These are phyloP conservation scores for Solanum hybrid DNA, from an alignment of 305 asterid species.

Conservation along the genomic window DNA sequence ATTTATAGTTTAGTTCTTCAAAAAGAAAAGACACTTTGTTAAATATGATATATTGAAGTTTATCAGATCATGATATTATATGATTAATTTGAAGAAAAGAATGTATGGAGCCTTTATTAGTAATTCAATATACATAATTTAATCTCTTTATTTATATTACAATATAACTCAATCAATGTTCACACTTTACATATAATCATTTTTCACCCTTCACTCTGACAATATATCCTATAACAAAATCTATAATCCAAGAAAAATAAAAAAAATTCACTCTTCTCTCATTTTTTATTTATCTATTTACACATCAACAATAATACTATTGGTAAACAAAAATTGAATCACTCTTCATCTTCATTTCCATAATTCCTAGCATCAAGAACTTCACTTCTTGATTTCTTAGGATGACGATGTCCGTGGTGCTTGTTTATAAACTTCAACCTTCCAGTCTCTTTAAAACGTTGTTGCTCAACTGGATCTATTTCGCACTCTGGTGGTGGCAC, in stretches of 20 bases:
- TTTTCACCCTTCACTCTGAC: background rate
- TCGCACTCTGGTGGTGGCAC: slow-evolving; percentile 72
- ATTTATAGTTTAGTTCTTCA: background rate
- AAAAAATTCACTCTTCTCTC: background rate
- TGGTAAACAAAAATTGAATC: slow-evolving; percentile 3
- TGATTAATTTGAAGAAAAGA: background rate
- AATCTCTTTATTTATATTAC: background rate
- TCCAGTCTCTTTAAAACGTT: slow-evolving; percentile 52
- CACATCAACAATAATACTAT: background rate
- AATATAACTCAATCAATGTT: background rate
- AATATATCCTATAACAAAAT: background rate
- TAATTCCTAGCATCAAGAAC: slow-evolving; percentile 23
- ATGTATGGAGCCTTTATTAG: background rate
- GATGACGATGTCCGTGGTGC: slow-evolving; percentile 28
- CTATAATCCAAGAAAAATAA: background rate
- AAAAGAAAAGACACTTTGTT: background rate
- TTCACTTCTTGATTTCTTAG: slow-evolving; percentile 30
- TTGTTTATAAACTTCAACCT: slow-evolving; percentile 35
- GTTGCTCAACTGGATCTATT: slow-evolving; percentile 37
- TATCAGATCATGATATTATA: background rate
- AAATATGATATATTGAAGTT: background rate
- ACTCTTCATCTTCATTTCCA: slow-evolving; percentile 39
- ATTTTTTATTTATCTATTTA: background rate
- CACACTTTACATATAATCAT: background rate
- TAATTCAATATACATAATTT: background rate